Percentiles rank a stretch among this genome's conserved stretches.
Evolutionary conservation across 306 rosid species (phyloP).

Genomic region (Spatholobus suberectus): DNA sequence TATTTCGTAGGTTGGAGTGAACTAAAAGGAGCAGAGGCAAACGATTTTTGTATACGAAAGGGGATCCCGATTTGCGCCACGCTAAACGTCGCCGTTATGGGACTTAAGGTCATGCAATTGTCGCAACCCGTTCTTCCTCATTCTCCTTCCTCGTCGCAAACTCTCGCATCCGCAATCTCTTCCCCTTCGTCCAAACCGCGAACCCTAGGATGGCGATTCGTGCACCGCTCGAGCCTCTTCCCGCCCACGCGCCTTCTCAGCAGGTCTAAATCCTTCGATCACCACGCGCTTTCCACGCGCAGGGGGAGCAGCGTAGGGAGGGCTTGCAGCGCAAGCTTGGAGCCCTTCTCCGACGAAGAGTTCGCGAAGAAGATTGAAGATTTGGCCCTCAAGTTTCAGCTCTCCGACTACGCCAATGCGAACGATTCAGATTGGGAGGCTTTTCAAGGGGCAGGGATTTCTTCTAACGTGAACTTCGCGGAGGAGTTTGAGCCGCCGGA

Average conservation of each 20-base stretch:
- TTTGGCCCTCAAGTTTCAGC: constrained; percentile 67
- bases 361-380: constrained; percentile 80
- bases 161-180: constrained; percentile 62
- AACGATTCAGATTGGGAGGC: constrained; percentile 43
- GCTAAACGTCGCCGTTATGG: constrained; percentile 44
- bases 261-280: constrained; percentile 55
- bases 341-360: constrained; percentile 79
- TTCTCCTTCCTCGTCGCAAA: constrained; percentile 65
- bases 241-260: constrained; percentile 44
- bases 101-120: constrained; percentile 66
- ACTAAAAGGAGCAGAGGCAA: constrained; percentile 29
- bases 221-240: constrained; percentile 52
- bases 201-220: constrained; percentile 46
- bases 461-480: not conserved
- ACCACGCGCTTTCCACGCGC: constrained; percentile 18
- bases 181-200: constrained; percentile 60
- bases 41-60: no score
- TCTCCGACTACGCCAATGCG: constrained; percentile 36
- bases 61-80: not conserved
- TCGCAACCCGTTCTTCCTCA: constrained; percentile 65
- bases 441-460: not conserved
- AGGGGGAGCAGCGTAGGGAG: constrained; percentile 44
- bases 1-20: constrained; percentile 40
- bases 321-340: constrained; percentile 67
- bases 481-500: constrained; percentile 52